Base-by-base conservation (phyloP, 2,329 filamentous ascomycete genomes). In the Zymoseptoria brevis region DNA sequence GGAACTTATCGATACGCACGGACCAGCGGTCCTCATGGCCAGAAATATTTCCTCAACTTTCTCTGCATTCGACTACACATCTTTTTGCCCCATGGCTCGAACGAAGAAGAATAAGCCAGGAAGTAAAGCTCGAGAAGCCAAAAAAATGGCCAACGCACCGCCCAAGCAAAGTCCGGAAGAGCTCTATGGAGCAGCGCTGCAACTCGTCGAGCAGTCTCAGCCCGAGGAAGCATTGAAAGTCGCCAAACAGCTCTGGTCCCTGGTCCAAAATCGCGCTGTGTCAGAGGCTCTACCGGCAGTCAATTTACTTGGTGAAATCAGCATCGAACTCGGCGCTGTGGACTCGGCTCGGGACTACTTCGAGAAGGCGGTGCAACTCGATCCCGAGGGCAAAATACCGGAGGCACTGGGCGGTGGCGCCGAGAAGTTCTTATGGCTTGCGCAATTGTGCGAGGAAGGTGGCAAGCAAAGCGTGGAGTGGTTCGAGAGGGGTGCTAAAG, bases 391-490 rank as follows among this genome's bases (percentile, higher is more conserved):
- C 19, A 75, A 78, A 48, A 77, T 85, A 60, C 82, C 87, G 19
- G 87, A 90, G 68, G 82, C 84, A 48, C 73, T 86, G 55, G 92
- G 91, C 54, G 90, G 90, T 26, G 92, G 92, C 0, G 85, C 91
- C 0, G 93, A 97, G 71, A 97, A 96, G 76, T 97, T 96, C 71
- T 77, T 97, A 54, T 96, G 92, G 84, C 80, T 99, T 60, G 94
- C 94, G 63, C 94, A 99, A 76, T 80, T 99, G 69, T 94, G 81
- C 64, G 83, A 85, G 66, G 77, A 83, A 62, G 83, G 83, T 55
- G 83, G 83, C 11, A 74, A 75, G 57, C 81, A 83, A 66, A 85
- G 82, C 64, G 82, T 86, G 53, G 69, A 73, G 54, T 85, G 83
- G 81, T 86, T 83, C 64, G 81, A 85, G 67, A 81, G 79, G 65